Percentiles rank a stretch among this genome's conserved stretches.
Conservation (phyloP, 2,329 filamentous ascomycete genomes). For the Ophiostoma fasciatum region DNA sequence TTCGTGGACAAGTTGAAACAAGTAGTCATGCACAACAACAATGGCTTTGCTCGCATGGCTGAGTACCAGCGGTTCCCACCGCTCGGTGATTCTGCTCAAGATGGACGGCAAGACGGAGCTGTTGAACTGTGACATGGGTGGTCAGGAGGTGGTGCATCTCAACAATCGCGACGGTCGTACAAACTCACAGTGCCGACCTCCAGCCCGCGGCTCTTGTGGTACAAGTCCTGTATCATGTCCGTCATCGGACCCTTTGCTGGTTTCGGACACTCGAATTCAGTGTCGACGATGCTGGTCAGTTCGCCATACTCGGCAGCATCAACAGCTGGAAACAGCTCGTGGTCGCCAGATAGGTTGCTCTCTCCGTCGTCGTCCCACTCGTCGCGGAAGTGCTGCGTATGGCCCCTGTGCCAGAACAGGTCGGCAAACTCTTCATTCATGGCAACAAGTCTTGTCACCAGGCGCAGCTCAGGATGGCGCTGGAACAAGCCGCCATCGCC, state of each 20-base stretch:
- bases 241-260: constrained; percentile 21
- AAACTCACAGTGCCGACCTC: constrained; percentile 38
- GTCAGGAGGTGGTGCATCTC: constrained; percentile 16
- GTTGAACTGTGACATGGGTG: constrained; percentile 18
- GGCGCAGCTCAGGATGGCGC: constrained; percentile 14
- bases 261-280: constrained; percentile 11
- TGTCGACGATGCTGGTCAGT: constrained; percentile 17
- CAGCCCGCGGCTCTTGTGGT: constrained; percentile 32
- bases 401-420: constrained; percentile 16
- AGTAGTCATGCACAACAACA: constrained; percentile 36
- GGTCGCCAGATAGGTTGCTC: neutral
- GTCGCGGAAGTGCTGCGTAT: constrained; percentile 11
- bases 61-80: constrained; percentile 34
- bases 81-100: constrained; percentile 38
- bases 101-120: constrained; percentile 25
- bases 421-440: constrained; percentile 23
- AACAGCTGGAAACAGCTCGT: too few relatives aligned
- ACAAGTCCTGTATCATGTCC: constrained; percentile 26
- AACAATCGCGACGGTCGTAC: constrained; percentile 7
- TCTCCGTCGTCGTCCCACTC: constrained; percentile 3
- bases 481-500: constrained; percentile 17
- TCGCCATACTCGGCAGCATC: constrained; percentile 6
- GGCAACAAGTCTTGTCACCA: constrained; percentile 24
- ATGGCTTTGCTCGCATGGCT: constrained; percentile 38
- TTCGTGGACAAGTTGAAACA: constrained; percentile 24